phyloP scores from a whole-genome alignment of 306 rosid species.

The Quercus berberidifolia region DNA sequence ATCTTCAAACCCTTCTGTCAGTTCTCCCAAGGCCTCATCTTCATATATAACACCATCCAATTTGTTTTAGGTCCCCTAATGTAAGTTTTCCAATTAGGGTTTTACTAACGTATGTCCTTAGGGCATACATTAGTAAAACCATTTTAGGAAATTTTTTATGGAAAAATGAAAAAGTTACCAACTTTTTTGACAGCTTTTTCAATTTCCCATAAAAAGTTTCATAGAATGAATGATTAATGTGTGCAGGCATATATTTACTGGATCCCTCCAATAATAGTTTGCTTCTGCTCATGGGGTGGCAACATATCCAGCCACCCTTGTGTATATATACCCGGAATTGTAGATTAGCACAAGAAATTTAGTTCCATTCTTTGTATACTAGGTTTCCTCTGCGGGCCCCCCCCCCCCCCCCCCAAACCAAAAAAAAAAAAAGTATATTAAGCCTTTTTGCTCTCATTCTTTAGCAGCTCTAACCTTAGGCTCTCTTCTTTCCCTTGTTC shows the following conservation, averaged over 20 bases:
- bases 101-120: background rate
- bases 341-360: slow-evolving; percentile 42
- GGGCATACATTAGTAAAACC: too few relatives aligned
- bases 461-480: slow-evolving; percentile 46
- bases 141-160: too few relatives aligned
- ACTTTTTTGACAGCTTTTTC: too few relatives aligned
- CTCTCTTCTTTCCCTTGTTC: slow-evolving; percentile 7
- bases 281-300: slow-evolving; percentile 44
- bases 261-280: slow-evolving; percentile 24
- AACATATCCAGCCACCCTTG: slow-evolving; percentile 26
- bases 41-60: slow-evolving; percentile 26
- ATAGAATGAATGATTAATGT: too few relatives aligned
- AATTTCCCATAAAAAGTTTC: too few relatives aligned
- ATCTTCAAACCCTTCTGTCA: slow-evolving; percentile 28
- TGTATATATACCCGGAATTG: slow-evolving; percentile 46
- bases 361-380: slow-evolving; percentile 66
- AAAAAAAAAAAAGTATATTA: background rate
- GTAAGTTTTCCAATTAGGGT: slow-evolving; percentile 25
- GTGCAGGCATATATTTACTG: too few relatives aligned
- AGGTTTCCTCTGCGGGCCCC: slow-evolving; percentile 17
- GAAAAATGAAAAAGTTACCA: too few relatives aligned
- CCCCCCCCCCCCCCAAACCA: too few relatives aligned
- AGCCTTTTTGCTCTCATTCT: slow-evolving; percentile 33
- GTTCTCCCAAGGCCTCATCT: slow-evolving; percentile 30
- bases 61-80: slow-evolving; percentile 29